Conservation (phyloP, 306 rosid species). For the cucumber (Cucumis sativus) region DNA sequence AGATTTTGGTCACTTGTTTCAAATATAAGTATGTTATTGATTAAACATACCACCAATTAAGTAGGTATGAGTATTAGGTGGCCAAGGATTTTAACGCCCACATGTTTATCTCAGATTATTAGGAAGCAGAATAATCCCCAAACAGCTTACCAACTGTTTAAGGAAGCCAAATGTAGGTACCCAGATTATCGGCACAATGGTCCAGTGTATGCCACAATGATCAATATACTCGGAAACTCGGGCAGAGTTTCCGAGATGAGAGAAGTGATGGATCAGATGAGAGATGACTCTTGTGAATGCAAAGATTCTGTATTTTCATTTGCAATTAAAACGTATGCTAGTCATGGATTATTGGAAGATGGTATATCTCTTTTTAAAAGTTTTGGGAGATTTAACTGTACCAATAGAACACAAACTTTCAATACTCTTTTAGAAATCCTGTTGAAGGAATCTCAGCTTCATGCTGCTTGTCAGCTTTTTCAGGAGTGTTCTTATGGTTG, state of each 20-base stretch:
- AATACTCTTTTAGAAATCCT: slow-evolving; percentile 28
- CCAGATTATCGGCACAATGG: slow-evolving; percentile 34
- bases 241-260: slow-evolving; percentile 27
- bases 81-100: slow-evolving; percentile 35
- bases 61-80: slow-evolving; percentile 21
- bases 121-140: slow-evolving; percentile 29
- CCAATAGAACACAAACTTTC: slow-evolving; percentile 31
- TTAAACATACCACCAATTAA: neutral
- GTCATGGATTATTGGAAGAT: slow-evolving; percentile 20
- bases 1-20: neutral
- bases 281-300: slow-evolving; percentile 27
- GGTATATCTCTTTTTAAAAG: slow-evolving; percentile 22
- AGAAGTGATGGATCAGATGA: slow-evolving; percentile 23
- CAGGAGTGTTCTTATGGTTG: slow-evolving; percentile 22
- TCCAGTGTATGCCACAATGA: slow-evolving; percentile 28
- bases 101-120: slow-evolving; percentile 25
- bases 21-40: neutral
- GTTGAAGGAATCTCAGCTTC: slow-evolving; percentile 24
- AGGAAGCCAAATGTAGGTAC: slow-evolving; percentile 23
- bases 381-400: slow-evolving; percentile 23
- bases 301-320: slow-evolving; percentile 25
- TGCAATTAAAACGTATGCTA: slow-evolving; percentile 23
- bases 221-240: slow-evolving; percentile 19
- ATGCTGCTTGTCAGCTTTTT: slow-evolving; percentile 23
- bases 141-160: slow-evolving; percentile 23